Evolutionary conservation across 1,139 yeast genomes (phyloP).

Genomic region (Suhomyces kunorum): DNA sequence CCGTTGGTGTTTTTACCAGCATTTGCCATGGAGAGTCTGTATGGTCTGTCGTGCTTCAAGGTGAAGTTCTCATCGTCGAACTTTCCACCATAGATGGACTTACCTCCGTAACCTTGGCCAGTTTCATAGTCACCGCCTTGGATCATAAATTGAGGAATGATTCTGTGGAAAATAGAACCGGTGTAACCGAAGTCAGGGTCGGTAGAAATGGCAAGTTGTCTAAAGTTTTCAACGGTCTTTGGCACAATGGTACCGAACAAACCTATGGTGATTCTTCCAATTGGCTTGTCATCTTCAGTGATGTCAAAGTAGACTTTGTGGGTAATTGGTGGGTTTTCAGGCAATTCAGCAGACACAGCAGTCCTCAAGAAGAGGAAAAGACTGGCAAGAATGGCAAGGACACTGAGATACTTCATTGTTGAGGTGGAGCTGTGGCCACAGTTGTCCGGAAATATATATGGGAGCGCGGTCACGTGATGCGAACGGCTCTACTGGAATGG

Average conservation of each 20-base stretch:
- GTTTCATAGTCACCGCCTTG: constrained; percentile 66
- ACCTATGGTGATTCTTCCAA: constrained; percentile 72
- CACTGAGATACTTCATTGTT: constrained; percentile 34
- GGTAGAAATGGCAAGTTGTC: constrained; percentile 58
- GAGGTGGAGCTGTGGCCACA: constrained; percentile 1
- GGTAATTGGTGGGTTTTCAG: constrained; percentile 61
- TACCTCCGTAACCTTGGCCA: constrained; percentile 62
- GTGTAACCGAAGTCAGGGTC: constrained; percentile 58
- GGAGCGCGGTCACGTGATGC: not conserved
- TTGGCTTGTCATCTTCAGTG: constrained; percentile 70
- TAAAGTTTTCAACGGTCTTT: constrained; percentile 59
- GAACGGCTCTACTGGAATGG: not conserved
- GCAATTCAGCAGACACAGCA: constrained; percentile 27
- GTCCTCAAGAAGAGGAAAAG: constrained; percentile 24
- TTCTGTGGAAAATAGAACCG: constrained; percentile 57
- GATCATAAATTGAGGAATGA: constrained; percentile 58
- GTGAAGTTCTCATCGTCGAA: constrained; percentile 58
- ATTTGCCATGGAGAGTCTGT: constrained; percentile 64
- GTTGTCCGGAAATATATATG: not conserved
- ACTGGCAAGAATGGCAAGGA: constrained; percentile 24
- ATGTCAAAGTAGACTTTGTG: constrained; percentile 84
- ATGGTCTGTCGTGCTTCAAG: constrained; percentile 59
- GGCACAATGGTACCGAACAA: constrained; percentile 69
- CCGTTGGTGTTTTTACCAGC: constrained; percentile 65
- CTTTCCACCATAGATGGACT: constrained; percentile 58